A percentile compares a stretch with the other conserved stretches of the same genome.
Evolutionary conservation across 1,284 basidiomycete species (phyloP).

Genomic region (Malassezia brasiliensis): DNA sequence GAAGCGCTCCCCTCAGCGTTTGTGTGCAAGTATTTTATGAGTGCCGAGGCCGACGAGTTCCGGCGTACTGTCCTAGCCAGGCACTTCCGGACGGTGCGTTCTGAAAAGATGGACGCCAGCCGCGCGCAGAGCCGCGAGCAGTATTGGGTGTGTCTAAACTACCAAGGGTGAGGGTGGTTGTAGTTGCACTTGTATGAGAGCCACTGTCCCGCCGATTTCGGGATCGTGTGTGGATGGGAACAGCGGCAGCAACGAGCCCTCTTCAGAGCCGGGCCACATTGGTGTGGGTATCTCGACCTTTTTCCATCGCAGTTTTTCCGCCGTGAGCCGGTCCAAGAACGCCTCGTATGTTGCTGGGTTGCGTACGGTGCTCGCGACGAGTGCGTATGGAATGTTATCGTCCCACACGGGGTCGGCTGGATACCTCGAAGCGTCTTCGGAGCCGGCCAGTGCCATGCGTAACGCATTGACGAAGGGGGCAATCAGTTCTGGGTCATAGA

Average conservation of each 20-base stretch:
- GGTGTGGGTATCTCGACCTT: no score
- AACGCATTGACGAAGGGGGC: constrained; percentile 4
- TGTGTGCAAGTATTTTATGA: constrained; percentile 35
- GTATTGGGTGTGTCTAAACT: constrained; percentile 34
- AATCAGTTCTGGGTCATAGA: constrained; percentile 19
- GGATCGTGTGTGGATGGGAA: constrained; percentile 17
- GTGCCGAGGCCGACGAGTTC: constrained; percentile 29
- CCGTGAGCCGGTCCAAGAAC: constrained; percentile 2
- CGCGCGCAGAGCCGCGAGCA: constrained; percentile 34
- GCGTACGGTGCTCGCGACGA: constrained; percentile 21
- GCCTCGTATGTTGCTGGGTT: constrained; percentile 16
- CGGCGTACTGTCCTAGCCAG: constrained; percentile 26
- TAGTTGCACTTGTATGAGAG: constrained; percentile 6
- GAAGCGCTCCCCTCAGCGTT: background rate
- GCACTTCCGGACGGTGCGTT: constrained; percentile 27
- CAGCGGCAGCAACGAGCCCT: background rate
- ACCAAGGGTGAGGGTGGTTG: background rate
- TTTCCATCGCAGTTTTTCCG: no score
- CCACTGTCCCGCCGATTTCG: constrained; percentile 7
- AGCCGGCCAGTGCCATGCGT: background rate
- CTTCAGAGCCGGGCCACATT: background rate
- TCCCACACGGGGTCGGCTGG: background rate
- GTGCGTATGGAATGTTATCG: constrained; percentile 3
- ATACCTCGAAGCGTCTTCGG: background rate
- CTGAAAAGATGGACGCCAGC: constrained; percentile 36